Conservation (phyloP, 2,329 filamentous ascomycete species). For the Plectosphaerella plurivora region DNA sequence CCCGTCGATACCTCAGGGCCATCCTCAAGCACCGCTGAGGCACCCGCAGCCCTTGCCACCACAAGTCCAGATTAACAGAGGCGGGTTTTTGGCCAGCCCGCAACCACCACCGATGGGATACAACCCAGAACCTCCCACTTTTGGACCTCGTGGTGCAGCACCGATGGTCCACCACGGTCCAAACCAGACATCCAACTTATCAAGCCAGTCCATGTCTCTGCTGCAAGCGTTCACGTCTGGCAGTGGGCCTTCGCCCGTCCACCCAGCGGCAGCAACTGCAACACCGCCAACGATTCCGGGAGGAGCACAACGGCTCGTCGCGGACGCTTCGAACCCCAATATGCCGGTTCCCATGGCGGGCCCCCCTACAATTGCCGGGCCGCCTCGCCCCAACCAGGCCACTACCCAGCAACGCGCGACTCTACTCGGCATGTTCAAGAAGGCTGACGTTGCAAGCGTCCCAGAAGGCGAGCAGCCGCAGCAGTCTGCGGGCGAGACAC, state of each 20-base stretch:
- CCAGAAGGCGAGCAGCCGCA: not conserved
- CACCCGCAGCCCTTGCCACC: conserved; percentile 50
- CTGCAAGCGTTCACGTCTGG: conserved; percentile 34
- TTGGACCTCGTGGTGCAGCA: not conserved
- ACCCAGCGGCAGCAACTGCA: too few species aligned
- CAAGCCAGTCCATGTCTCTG: conserved; percentile 28
- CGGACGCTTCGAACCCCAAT: too few species aligned
- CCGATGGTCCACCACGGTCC: not conserved
- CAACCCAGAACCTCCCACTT: not conserved
- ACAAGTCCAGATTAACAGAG: conserved; percentile 39
- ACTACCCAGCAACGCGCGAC: not conserved
- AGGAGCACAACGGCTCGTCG: too few species aligned
- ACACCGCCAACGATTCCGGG: too few species aligned
- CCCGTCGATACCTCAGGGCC: not conserved
- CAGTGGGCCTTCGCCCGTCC: not conserved
- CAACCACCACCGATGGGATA: too few species aligned
- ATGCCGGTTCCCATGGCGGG: too few species aligned
- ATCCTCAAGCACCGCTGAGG: conserved; percentile 12
- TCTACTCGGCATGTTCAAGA: conserved; percentile 52
- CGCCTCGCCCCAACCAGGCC: not conserved
- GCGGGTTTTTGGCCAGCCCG: not conserved
- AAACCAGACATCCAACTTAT: conserved; percentile 19
- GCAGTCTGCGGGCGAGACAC: not conserved
- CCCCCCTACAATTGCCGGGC: too few species aligned
- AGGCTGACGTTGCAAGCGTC: conserved; percentile 18